Evolutionary conservation across 2,329 filamentous ascomycete species (phyloP).

Genomic region (Triangularia verruculosa): DNA sequence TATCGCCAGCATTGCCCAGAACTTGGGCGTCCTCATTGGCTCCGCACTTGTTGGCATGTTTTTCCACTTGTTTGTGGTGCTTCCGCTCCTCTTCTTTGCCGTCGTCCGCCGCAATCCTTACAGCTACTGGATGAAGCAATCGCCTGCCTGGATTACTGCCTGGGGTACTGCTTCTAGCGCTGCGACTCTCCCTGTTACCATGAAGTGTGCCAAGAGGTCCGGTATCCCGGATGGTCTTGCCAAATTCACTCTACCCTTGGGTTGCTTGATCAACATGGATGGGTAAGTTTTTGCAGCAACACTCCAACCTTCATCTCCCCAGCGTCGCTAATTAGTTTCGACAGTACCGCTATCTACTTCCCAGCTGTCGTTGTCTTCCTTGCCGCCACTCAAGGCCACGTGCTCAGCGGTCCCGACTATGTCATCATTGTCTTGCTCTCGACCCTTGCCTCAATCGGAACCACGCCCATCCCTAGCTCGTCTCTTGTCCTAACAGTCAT

Average conservation of each 20-base stretch:
- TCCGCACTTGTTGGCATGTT: slow-evolving; percentile 30
- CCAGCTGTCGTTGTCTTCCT: slow-evolving; percentile 52
- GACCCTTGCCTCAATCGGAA: slow-evolving; percentile 51
- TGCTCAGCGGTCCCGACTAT: slow-evolving; percentile 44
- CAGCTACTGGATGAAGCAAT: slow-evolving; percentile 45
- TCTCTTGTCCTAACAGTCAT: slow-evolving; percentile 51
- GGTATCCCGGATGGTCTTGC: slow-evolving; percentile 42
- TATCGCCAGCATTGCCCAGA: slow-evolving; percentile 45
- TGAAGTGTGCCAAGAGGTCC: slow-evolving; percentile 39
- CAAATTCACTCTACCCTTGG: slow-evolving; percentile 48
- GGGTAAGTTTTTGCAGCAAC: slow-evolving; percentile 26
- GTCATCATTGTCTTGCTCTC: slow-evolving; percentile 48
- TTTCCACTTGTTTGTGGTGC: slow-evolving; percentile 36
- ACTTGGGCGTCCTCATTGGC: slow-evolving; percentile 50
- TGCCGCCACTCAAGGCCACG: slow-evolving; percentile 47
- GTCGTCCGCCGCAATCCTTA: slow-evolving; percentile 47
- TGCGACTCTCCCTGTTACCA: slow-evolving; percentile 50
- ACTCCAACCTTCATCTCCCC: background rate
- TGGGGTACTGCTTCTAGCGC: slow-evolving; percentile 54
- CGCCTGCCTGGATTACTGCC: slow-evolving; percentile 52
- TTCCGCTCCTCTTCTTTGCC: slow-evolving; percentile 42
- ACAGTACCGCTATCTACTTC: slow-evolving; percentile 51
- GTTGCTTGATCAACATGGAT: slow-evolving; percentile 51
- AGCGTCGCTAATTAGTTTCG: background rate
- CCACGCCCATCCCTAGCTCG: slow-evolving; percentile 51